A percentile compares a stretch with the other conserved stretches of the same genome.
Conservation (phyloP, 2,329 filamentous ascomycete genomes). For the Cyphellophora europaea region DNA sequence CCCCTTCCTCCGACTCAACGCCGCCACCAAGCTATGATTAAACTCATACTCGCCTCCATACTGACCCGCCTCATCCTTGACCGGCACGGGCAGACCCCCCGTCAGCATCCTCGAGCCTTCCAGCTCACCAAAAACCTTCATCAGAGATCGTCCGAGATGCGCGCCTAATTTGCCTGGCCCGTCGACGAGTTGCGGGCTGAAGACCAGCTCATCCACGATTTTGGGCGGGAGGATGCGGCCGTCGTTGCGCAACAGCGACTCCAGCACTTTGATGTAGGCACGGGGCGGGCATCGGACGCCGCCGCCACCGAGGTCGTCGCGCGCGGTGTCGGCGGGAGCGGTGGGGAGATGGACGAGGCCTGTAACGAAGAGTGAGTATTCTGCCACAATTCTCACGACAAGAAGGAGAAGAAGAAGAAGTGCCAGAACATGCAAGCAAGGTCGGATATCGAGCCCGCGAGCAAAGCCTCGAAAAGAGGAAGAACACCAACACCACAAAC, state of each 20-base stretch:
- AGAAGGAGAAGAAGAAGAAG: too few relatives aligned
- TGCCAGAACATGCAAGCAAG: too few relatives aligned
- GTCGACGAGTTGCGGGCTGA: conserved; percentile 10
- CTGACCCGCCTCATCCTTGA: background rate
- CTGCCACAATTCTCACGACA: conserved; percentile 5
- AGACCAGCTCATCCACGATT: conserved; percentile 14
- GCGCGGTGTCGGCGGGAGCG: conserved; percentile 22
- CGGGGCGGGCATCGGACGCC: conserved; percentile 28
- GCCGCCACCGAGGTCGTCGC: conserved; percentile 37
- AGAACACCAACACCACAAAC: too few relatives aligned
- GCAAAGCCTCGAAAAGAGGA: too few relatives aligned
- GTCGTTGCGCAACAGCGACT: conserved; percentile 23
- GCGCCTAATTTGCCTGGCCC: background rate
- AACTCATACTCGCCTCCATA: background rate
- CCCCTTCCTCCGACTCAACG: conserved; percentile 5
- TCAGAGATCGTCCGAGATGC: background rate
- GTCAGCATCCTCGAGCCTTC: background rate
- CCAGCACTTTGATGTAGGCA: conserved; percentile 24
- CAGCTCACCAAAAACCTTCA: background rate
- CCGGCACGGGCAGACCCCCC: background rate
- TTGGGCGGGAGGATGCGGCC: conserved; percentile 20
- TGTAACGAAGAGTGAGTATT: conserved; percentile 3
- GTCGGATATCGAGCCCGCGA: too few relatives aligned
- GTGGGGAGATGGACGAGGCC: background rate
- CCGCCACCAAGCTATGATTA: conserved; percentile 6